A percentile compares a stretch with the other conserved stretches of the same genome.
phyloP scores from a whole-genome alignment of 345 rosid genomes.

The Citrus australasica region DNA sequence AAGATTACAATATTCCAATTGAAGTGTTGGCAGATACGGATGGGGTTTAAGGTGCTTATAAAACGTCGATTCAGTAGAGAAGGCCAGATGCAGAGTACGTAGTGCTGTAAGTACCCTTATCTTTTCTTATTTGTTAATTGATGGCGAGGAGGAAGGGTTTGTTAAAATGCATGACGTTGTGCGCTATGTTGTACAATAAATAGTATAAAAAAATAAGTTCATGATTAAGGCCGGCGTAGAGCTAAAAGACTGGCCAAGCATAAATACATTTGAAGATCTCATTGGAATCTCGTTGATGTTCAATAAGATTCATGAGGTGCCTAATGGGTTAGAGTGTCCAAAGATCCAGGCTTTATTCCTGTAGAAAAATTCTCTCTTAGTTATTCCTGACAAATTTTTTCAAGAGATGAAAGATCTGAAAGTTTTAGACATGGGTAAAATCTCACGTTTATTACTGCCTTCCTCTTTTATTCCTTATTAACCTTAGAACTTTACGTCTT shows the following conservation, averaged over 20 bases:
- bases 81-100: too few species aligned
- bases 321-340: not conserved
- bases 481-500: too few species aligned
- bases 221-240: not conserved
- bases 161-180: slow-evolving; percentile 4
- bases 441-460: not conserved
- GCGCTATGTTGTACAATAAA: not conserved
- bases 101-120: too few species aligned
- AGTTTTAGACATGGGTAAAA: not conserved
- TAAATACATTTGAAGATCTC: not conserved
- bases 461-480: not conserved
- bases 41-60: too few species aligned
- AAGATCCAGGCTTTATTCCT: not conserved
- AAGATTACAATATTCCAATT: too few species aligned
- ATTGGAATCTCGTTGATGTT: not conserved
- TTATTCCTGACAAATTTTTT: not conserved
- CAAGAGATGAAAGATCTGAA: not conserved
- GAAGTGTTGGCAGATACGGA: too few species aligned
- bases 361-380: not conserved
- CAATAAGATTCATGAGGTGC: not conserved
- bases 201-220: not conserved
- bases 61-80: too few species aligned
- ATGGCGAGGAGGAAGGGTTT: too few species aligned
- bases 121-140: too few species aligned
- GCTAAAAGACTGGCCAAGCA: not conserved